Base-by-base conservation (phyloP, 2,329 filamentous ascomycete genomes). In the Ilyonectria sp. region DNA sequence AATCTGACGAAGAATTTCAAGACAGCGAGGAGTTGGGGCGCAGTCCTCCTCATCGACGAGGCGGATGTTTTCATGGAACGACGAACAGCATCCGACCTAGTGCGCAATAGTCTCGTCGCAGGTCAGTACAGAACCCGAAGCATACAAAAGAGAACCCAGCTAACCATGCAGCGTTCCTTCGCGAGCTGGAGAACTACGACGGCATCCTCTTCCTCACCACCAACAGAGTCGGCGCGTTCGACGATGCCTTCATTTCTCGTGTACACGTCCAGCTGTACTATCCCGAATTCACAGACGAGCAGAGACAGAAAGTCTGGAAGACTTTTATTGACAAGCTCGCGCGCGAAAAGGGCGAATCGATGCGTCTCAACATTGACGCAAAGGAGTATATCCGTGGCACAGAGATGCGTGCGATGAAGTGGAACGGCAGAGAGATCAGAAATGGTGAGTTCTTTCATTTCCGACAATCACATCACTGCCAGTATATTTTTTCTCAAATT, bases 181-280 rank as follows among this genome's bases (percentile, higher is more conserved):
- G 75, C 0, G 75, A 75, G 0, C 72, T 80, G 0, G 78, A 79
- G 37, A 76, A 69, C 37, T 79, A 75, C 44, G 65, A 78, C 6
- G 78, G 79, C 2, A 79, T 80, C 8, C 26, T 79, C 0, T 79
- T 81, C 21, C 64, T 81, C 1, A 75, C 74, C 0, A 77, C 77
- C 0, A 80, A 80, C 44, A 57, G 77, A 1, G 74, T 78, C 0
- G 78, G 74, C 0, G 61, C 71, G 0, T 79, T 80, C 33, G 78
- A 79, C 17, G 77, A 79, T 2, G 78, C 78, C 0, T 78, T 79
- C 55, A 74, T 77, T 4, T 79, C 78, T 0, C 74, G 46, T 11
- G 6, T 79, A 0, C 77, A 80, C 15, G 49, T 80, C 2, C 69
- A 78, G 37, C 54, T 79, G 0, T 73, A 75, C 53, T 79, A 79